Percentiles rank a stretch among this genome's conserved stretches.
These are phyloP conservation scores for Malus sylvestris DNA, from an alignment of 306 rosid species.

Conservation along the genomic window DNA sequence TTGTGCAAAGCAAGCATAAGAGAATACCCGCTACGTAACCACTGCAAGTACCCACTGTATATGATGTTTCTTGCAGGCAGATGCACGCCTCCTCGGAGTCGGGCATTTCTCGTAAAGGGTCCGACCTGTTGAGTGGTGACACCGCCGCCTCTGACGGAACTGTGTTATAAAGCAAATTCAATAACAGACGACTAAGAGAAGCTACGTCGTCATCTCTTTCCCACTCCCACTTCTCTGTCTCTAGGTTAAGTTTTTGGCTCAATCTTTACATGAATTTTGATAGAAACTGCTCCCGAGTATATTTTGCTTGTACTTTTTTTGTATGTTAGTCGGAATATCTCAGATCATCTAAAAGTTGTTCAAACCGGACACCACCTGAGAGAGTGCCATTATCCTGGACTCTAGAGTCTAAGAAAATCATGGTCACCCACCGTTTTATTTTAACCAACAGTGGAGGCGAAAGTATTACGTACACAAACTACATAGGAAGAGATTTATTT, in stretches of 20 bases:
- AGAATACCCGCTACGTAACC: conserved; percentile 26
- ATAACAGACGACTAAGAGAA: no score
- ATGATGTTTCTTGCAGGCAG: not conserved
- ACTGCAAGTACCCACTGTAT: not conserved
- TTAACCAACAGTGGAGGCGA: no score
- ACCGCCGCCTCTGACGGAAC: not conserved
- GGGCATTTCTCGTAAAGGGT: not conserved
- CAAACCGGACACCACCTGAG: no score
- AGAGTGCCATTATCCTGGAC: no score
- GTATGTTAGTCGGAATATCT: no score
- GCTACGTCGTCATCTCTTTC: no score
- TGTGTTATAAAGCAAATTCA: no score
- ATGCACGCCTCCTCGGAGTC: not conserved
- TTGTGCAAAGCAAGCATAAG: conserved; percentile 51
- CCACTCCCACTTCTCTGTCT: no score
- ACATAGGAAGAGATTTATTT: not conserved
- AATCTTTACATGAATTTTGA: not conserved
- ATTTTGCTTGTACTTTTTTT: not conserved
- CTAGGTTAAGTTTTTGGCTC: not conserved
- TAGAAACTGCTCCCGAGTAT: not conserved
- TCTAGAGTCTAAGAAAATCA: no score
- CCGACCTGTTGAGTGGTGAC: not conserved
- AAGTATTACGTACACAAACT: not conserved
- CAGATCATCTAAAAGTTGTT: no score
- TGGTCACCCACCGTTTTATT: no score